A percentile compares a stretch with the other conserved stretches of the same genome.
Evolutionary conservation across 2,329 filamentous ascomycete species (phyloP).

Genomic region (Chrysosporium keratinophilum): DNA sequence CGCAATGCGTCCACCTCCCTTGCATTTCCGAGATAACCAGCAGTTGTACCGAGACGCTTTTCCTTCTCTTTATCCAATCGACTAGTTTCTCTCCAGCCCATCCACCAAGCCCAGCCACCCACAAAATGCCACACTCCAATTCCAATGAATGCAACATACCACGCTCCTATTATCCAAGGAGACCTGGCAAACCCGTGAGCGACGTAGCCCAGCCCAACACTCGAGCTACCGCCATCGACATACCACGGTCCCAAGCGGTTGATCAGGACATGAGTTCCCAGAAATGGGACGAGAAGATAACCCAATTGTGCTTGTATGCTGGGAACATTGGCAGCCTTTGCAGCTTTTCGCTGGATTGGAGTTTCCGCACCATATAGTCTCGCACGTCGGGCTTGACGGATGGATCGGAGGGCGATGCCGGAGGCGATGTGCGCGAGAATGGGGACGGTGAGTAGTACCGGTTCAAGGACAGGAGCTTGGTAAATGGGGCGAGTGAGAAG

Average conservation of each 20-base stretch:
- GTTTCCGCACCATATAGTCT: conserved; percentile 64
- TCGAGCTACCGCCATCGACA: conserved; percentile 74
- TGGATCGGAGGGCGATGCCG: conserved; percentile 64
- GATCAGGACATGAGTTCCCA: conserved; percentile 61
- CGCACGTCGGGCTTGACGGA: conserved; percentile 61
- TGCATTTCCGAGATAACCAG: conserved; percentile 28
- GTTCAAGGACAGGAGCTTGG: conserved; percentile 71
- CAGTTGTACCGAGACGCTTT: conserved; percentile 24
- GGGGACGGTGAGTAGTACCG: conserved; percentile 65
- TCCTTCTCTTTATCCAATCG: conserved; percentile 21
- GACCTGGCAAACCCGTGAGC: conserved; percentile 73
- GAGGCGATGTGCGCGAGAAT: conserved; percentile 65
- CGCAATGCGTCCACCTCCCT: conserved; percentile 45
- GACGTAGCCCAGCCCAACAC: conserved; percentile 73
- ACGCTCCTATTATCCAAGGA: conserved; percentile 53
- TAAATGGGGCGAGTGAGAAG: conserved; percentile 88
- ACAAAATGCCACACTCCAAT: conserved; percentile 66
- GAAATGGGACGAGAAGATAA: conserved; percentile 56
- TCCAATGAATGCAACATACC: conserved; percentile 58
- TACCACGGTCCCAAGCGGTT: conserved; percentile 66
- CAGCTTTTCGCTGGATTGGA: conserved; percentile 36
- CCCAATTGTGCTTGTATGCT: conserved; percentile 63
- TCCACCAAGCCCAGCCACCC: conserved; percentile 78
- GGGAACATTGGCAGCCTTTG: conserved; percentile 44
- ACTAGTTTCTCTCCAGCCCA: conserved; percentile 43